Percentiles rank a stretch among this genome's conserved stretches.
phyloP scores from a whole-genome alignment of 371 early-diverging fungal species.

The Mucor indicus region DNA sequence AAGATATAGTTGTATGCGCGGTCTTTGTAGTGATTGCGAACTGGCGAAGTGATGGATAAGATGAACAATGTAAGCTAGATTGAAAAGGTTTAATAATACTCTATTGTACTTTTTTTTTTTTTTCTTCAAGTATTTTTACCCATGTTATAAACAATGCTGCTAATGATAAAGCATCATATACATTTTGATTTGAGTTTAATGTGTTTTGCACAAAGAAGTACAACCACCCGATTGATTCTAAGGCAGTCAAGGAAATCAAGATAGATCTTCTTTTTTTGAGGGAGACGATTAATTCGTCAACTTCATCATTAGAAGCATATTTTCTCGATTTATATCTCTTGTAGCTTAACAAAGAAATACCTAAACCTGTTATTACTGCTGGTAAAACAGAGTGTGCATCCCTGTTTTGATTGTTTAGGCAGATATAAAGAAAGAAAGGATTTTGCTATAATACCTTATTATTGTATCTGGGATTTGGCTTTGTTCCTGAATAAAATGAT shows the following conservation, averaged over 20 bases:
- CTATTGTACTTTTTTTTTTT: background rate
- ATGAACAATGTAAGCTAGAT: conserved; percentile 5
- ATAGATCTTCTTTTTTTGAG: conserved; percentile 3
- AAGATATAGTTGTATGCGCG: conserved; percentile 11
- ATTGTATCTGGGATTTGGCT: background rate
- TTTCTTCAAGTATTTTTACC: background rate
- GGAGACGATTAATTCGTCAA: conserved; percentile 2
- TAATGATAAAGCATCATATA: conserved; percentile 1
- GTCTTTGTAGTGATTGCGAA: conserved; percentile 13
- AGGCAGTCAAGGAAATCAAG: background rate
- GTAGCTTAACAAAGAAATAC: background rate
- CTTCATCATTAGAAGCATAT: conserved; percentile 1
- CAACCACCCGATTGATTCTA: conserved; percentile 3
- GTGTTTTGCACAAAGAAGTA: conserved; percentile 4
- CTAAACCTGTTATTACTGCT: background rate
- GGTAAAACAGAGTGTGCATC: conserved; percentile 2
- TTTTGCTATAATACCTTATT: no score
- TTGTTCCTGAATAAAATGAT: background rate
- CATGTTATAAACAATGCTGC: conserved; percentile 4
- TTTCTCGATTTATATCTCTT: conserved; percentile 5
- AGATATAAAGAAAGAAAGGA: no score
- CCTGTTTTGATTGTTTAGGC: no score
- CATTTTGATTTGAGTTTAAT: background rate
- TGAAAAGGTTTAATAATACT: background rate
- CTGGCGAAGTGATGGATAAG: conserved; percentile 15